Conservation (phyloP, 805 yeast species). For the Torulaspora franciscae region DNA sequence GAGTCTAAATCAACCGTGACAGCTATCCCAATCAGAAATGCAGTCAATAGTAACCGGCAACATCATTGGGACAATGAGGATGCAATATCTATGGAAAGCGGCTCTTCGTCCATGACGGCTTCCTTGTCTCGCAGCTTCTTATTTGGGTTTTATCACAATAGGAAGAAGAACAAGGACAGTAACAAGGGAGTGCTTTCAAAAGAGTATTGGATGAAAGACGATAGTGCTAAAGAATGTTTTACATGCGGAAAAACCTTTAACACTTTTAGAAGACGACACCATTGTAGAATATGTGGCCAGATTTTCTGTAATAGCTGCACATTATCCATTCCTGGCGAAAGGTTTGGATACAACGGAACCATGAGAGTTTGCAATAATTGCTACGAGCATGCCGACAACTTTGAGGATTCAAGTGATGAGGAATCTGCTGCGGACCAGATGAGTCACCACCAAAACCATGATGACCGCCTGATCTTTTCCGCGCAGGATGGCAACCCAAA, state of each 20-base stretch:
- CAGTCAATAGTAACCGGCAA: conserved; percentile 14
- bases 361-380: conserved; percentile 78
- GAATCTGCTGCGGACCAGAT: conserved; percentile 22
- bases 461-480: conserved; percentile 9
- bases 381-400: conserved; percentile 54
- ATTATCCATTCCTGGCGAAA: conserved; percentile 58
- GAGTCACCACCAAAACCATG: conserved; percentile 11
- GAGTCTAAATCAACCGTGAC: conserved; percentile 34
- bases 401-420: conserved; percentile 71
- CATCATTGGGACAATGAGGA: conserved; percentile 36
- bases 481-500: conserved; percentile 11
- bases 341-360: conserved; percentile 59
- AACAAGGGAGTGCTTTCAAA: conserved; percentile 38
- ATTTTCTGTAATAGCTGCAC: conserved; percentile 87
- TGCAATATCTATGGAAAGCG: conserved; percentile 35
- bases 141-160: conserved; percentile 38
- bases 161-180: conserved; percentile 20
- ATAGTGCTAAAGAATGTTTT: conserved; percentile 83
- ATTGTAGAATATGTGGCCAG: conserved; percentile 94
- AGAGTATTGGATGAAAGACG: conserved; percentile 96
- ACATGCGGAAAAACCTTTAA: conserved; percentile 75
- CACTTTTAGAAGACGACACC: conserved; percentile 87
- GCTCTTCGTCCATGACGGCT: conserved; percentile 40
- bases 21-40: conserved; percentile 32
- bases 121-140: conserved; percentile 41